Conservation (phyloP, 768 basidiomycete species). For the Russula sp. region DNA sequence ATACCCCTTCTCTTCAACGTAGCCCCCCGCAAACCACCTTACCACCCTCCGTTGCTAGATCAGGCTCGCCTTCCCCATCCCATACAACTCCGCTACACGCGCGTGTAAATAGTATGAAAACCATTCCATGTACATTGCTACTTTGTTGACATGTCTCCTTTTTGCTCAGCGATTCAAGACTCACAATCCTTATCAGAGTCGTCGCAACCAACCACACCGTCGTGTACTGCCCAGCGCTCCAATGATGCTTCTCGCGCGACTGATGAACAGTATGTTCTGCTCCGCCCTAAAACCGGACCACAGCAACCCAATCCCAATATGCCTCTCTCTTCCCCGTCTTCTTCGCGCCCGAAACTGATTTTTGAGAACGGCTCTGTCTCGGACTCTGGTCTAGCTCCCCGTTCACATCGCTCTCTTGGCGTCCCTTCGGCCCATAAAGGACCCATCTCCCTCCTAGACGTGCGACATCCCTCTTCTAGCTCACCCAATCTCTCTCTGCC, state of each 20-base stretch:
- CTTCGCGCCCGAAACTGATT: constrained; percentile 1
- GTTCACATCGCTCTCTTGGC: constrained; percentile 2
- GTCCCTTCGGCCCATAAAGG: not conserved
- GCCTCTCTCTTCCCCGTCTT: not conserved
- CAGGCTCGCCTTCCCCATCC: not conserved
- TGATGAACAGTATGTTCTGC: not conserved
- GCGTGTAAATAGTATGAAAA: constrained; percentile 12
- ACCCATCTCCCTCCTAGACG: constrained; percentile 8
- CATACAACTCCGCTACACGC: not conserved
- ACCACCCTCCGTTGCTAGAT: not conserved
- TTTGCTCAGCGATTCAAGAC: constrained; percentile 9
- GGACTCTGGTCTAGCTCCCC: constrained; percentile 19
- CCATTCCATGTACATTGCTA: not conserved
- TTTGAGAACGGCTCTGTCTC: constrained; percentile 25
- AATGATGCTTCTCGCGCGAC: not conserved
- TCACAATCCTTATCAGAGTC: constrained; percentile 4
- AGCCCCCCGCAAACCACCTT: not conserved
- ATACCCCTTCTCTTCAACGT: not conserved
- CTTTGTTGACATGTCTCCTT: not conserved
- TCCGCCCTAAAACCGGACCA: not conserved
- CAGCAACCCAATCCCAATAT: not conserved
- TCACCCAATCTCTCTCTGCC: constrained; percentile 18
- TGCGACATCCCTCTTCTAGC: constrained; percentile 21
- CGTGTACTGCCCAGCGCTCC: not conserved
- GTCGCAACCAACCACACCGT: not conserved